phyloP scores from a whole-genome alignment of 352 stramenopile species.

The Phytopythium sindhum region DNA sequence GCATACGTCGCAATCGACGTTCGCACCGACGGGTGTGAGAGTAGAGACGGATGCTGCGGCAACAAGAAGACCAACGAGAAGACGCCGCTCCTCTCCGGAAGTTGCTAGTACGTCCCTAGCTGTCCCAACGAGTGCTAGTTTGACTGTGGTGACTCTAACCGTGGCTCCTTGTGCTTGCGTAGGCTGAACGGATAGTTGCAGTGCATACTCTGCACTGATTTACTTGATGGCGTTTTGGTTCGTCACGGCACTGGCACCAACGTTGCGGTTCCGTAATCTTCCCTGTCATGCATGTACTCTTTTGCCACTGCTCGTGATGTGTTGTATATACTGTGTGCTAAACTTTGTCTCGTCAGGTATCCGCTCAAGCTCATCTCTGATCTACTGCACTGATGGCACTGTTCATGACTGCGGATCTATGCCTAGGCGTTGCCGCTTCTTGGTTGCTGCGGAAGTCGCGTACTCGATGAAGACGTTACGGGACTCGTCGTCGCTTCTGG shows the following conservation, averaged over 20 bases:
- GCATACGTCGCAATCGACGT: constrained; percentile 36
- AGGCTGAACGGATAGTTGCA: neutral
- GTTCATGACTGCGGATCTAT: neutral
- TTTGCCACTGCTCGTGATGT: neutral
- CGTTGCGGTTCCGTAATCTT: neutral
- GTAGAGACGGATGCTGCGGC: neutral
- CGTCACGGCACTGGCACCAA: neutral
- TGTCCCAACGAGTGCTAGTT: neutral
- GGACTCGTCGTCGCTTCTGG: constrained; percentile 11
- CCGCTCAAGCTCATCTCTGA: too few relatives aligned
- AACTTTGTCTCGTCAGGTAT: too few relatives aligned
- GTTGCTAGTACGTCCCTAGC: neutral
- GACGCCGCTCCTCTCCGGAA: constrained; percentile 1
- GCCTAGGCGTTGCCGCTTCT: neutral
- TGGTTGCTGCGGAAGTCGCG: constrained; percentile 6
- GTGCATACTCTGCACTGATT: neutral
- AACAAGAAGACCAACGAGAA: constrained; percentile 1
- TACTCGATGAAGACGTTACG: constrained; percentile 34
- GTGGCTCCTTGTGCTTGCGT: neutral
- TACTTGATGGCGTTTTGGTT: neutral
- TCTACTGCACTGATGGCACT: neutral
- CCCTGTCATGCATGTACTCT: neutral
- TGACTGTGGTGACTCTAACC: neutral
- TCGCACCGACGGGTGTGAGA: neutral
- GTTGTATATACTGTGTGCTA: neutral